Evolutionary conservation across 73 alveolate species (phyloP).

Genomic region (Blepharisma japonicum): DNA sequence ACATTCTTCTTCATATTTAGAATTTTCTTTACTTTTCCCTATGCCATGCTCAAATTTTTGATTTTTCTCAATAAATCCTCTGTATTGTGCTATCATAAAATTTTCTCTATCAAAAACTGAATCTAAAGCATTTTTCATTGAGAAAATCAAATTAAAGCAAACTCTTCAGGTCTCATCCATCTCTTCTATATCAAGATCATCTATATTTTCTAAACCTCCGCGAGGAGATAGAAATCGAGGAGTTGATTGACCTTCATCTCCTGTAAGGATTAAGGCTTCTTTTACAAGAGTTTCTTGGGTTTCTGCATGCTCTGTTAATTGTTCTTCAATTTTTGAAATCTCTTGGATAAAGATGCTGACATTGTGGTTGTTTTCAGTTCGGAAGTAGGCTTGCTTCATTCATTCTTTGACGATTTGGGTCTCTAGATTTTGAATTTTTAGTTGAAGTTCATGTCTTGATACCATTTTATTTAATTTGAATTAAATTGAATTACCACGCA

Average conservation of each 20-base stretch:
- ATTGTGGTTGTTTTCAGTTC: too few species aligned
- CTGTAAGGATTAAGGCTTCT: constrained; percentile 6
- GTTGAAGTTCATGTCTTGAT: too few species aligned
- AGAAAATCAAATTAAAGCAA: not conserved
- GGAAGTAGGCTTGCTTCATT: too few species aligned
- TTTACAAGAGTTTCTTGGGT: constrained; percentile 1
- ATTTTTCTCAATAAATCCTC: not conserved
- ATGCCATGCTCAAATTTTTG: not conserved
- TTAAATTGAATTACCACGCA: too few species aligned
- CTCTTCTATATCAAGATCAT: not conserved
- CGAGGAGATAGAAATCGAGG: not conserved
- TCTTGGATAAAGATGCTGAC: too few species aligned
- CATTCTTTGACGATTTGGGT: too few species aligned
- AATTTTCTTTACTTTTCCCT: not conserved
- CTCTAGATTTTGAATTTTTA: too few species aligned
- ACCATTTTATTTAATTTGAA: too few species aligned
- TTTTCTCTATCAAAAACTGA: not conserved
- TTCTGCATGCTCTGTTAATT: too few species aligned
- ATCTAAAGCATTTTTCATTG: not conserved
- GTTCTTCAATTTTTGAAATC: too few species aligned
- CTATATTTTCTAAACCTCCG: not conserved
- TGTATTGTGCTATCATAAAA: not conserved
- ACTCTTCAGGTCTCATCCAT: not conserved
- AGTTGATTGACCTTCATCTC: not conserved
- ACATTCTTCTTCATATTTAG: not conserved